These are phyloP conservation scores for Cryptococcus deneoformans DNA, from an alignment of 1,284 basidiomycete genomes.

Conservation along the genomic window DNA sequence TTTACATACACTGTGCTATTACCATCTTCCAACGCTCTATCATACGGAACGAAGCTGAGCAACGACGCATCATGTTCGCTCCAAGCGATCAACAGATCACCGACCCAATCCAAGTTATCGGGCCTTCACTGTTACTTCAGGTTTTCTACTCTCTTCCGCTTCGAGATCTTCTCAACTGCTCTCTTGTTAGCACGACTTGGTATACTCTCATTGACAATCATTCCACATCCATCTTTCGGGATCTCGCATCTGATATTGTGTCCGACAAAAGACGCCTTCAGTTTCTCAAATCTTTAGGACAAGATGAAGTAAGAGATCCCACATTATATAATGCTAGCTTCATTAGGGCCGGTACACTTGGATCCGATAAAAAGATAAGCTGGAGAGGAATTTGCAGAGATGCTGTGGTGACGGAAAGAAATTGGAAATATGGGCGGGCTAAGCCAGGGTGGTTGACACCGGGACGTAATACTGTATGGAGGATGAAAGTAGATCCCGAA, in stretches of 20 bases:
- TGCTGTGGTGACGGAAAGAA: constrained; percentile 16
- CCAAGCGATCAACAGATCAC: neutral
- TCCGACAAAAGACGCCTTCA: constrained; percentile 12
- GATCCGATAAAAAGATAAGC: constrained; percentile 7
- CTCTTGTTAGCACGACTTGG: constrained; percentile 27
- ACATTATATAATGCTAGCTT: neutral
- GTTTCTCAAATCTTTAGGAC: neutral
- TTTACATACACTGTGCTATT: too few species aligned
- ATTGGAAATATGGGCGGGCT: constrained; percentile 29
- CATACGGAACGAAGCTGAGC: too few species aligned
- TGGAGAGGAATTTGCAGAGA: constrained; percentile 21
- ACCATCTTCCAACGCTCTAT: too few species aligned
- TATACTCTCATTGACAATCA: constrained; percentile 12
- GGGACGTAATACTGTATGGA: constrained; percentile 29
- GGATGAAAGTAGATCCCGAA: constrained; percentile 38
- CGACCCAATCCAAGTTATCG: constrained; percentile 35
- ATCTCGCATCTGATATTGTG: constrained; percentile 13
- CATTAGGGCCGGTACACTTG: neutral
- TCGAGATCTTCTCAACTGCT: constrained; percentile 17
- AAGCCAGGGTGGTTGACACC: constrained; percentile 29
- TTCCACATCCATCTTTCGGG: constrained; percentile 23
- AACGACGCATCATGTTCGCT: too few species aligned
- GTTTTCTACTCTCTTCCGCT: constrained; percentile 30
- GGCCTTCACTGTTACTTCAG: constrained; percentile 34
- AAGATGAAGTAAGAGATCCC: neutral